Evolutionary conservation across 257 asterid species (phyloP), one percentile per base, ranked within the genome.

Genomic region (Jasminum sambac): DNA sequence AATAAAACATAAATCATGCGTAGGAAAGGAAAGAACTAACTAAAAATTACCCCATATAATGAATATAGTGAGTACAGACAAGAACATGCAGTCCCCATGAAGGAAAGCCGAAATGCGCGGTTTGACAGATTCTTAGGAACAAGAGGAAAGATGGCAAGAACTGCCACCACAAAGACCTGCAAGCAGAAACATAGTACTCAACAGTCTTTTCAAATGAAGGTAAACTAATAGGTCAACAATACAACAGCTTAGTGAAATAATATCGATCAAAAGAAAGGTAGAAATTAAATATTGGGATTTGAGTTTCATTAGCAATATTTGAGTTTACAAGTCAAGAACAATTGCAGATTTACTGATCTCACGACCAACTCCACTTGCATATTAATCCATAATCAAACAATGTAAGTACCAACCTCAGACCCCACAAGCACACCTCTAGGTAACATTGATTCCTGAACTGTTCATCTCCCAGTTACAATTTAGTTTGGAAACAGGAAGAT

Each of bases 71-170:
- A 89, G 78, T 82, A 91, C n/a, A 90, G 68, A 34, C 98, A 82
- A 66, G 96, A 79, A 74, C 89, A 84, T 26, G 90, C 89, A 41
- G 97, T 91, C 74, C 98, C 98, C 78, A 84, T 68, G 63, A 91
- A 89, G 74, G 97, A 85, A 77, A 89, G 88, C 37, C 92, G 85
- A 78, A 82, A 89, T 73, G 97, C 97, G 66, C 90, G 84, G 70
- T 77, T 81, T 10, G 98, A 89, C 64, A 94, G 88, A 78, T 84
- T 77, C 69, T 72, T 74, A 34, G 98, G 97, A 72, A 84, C 82
- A 76, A 91, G 77, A 16, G 97, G 97, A 34, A 94, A 78, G 62
- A 89, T 69, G 39, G 96, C 93, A 74, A 94, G 95, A 83, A 89
- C 78, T 65, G 90, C 92, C 80, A 94, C 92, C 44, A 84, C 83